A percentile compares a stretch with the other conserved stretches of the same genome.
Evolutionary conservation across 2,329 filamentous ascomycete species (phyloP).

Genomic region (Aureobasidium sp.): DNA sequence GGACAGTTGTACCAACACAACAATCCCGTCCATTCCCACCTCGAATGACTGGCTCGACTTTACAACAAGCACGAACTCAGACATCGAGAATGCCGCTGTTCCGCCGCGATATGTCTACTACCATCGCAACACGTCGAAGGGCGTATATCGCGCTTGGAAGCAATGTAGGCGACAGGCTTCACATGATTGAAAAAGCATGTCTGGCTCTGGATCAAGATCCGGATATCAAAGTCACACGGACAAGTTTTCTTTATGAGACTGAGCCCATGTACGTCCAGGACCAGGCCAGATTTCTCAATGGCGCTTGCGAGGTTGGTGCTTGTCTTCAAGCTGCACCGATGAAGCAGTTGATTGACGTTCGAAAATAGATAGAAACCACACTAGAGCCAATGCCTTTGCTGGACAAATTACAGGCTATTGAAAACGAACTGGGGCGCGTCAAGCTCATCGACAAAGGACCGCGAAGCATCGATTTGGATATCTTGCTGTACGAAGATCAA

Average conservation of each 20-base stretch:
- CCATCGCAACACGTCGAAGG: neutral
- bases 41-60: neutral
- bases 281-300: slow-evolving; percentile 84
- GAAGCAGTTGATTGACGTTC: slow-evolving; percentile 14
- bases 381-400: slow-evolving; percentile 68
- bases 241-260: slow-evolving; percentile 89
- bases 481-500: slow-evolving; percentile 70
- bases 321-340: neutral
- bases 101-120: neutral
- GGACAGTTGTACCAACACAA: neutral
- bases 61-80: neutral
- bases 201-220: slow-evolving; percentile 59
- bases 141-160: slow-evolving; percentile 87
- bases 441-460: slow-evolving; percentile 91
- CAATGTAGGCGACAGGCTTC: slow-evolving; percentile 80
- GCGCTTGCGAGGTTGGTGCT: slow-evolving; percentile 70
- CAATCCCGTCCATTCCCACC: neutral
- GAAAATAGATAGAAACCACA: slow-evolving; percentile 64
- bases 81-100: neutral
- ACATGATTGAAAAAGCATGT: slow-evolving; percentile 78
- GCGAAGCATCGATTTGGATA: slow-evolving; percentile 88
- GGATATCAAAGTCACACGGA: slow-evolving; percentile 65
- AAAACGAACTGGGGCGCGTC: slow-evolving; percentile 66
- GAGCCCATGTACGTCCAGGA: slow-evolving; percentile 93
- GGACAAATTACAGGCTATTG: slow-evolving; percentile 74